Evolutionary conservation across 371 early-diverging fungal species (phyloP), one percentile per base, ranked within the genome.

Genomic region (Chytridium lagenaria): DNA sequence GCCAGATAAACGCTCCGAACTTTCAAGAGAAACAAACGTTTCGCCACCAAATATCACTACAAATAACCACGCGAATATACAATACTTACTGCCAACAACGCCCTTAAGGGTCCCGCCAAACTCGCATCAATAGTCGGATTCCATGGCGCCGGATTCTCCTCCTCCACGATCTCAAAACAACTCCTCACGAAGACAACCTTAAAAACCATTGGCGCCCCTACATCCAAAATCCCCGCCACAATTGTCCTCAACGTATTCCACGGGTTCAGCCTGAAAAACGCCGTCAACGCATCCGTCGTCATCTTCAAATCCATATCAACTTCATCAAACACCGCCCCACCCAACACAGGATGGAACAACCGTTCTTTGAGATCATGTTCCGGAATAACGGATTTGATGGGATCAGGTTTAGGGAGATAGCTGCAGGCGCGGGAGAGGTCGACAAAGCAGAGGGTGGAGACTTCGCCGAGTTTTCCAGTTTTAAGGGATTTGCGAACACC

Each of bases 371-470:
- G 81, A 68, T 94, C 93, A 51, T 82, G 85, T 78, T 94, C 94
- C 36, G 92, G 83, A 2, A 92, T 90, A 38, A 93, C 82, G 30
- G 87, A 81, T 37, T 90, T 83, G 55, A 94, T 78, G 0, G 91
- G 88, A 28, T 92, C 92, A 26, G 81, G 80, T 69, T 87, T 88
- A 31, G 87, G 78, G 1, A 92, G 87, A 74, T 89, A 93, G 0
- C 92, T 90, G 3, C 89, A 87, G 1, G 93, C 93, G 69, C 90
- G 89, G 77, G 91, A 92, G 5, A 95, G 80, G 71, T 95, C 95
- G 1, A 93, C 92, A 64, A 89, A 92, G 75, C 92, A 92, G 26
- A 91, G 87, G 3, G 89, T 88, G 5, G 92, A 89, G 22, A 92
- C 86, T 59, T 95, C 95, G n/a, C 71, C 66, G 10, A 55, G 26